Conservation (phyloP, 2,329 filamentous ascomycete species). For the Aspergillus transmontanensis region DNA sequence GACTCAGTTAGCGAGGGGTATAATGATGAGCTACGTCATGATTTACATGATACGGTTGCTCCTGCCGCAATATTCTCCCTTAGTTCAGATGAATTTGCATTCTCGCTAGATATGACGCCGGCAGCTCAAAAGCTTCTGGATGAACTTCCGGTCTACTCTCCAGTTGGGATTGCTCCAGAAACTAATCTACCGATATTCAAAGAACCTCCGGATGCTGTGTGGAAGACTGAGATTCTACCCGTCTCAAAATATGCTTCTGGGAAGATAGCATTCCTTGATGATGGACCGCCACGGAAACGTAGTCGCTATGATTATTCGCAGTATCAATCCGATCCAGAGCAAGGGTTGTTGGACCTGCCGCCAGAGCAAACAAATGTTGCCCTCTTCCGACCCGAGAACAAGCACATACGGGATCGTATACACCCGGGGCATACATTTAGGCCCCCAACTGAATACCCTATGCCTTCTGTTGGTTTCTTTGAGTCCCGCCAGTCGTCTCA, state of each 20-base stretch:
- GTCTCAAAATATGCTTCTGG: constrained; percentile 86
- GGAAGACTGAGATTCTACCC: constrained; percentile 76
- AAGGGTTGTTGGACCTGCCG: constrained; percentile 54
- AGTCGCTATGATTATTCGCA: constrained; percentile 82
- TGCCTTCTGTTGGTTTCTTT: constrained; percentile 90
- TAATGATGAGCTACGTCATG: constrained; percentile 47
- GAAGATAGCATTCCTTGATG: constrained; percentile 70
- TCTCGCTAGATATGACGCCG: constrained; percentile 73
- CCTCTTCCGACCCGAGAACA: constrained; percentile 86
- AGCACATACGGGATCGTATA: constrained; percentile 82
- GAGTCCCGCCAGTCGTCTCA: constrained; percentile 84
- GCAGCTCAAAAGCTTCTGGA: constrained; percentile 75
- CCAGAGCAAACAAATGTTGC: constrained; percentile 78
- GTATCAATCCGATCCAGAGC: constrained; percentile 67
- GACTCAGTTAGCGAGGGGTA: constrained; percentile 57
- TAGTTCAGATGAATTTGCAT: constrained; percentile 79
- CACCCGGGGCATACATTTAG: constrained; percentile 91
- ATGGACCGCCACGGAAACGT: constrained; percentile 70
- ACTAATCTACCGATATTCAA: constrained; percentile 61
- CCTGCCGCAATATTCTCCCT: constrained; percentile 82
- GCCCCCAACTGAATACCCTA: constrained; percentile 85
- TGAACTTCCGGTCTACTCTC: constrained; percentile 78
- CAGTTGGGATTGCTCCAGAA: constrained; percentile 58
- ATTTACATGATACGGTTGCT: constrained; percentile 49
- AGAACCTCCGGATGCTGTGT: constrained; percentile 68